A percentile compares a stretch with the other conserved stretches of the same genome.
Evolutionary conservation across 352 stramenopile species (phyloP).

Genomic region (Globisporangium cederbergense): DNA sequence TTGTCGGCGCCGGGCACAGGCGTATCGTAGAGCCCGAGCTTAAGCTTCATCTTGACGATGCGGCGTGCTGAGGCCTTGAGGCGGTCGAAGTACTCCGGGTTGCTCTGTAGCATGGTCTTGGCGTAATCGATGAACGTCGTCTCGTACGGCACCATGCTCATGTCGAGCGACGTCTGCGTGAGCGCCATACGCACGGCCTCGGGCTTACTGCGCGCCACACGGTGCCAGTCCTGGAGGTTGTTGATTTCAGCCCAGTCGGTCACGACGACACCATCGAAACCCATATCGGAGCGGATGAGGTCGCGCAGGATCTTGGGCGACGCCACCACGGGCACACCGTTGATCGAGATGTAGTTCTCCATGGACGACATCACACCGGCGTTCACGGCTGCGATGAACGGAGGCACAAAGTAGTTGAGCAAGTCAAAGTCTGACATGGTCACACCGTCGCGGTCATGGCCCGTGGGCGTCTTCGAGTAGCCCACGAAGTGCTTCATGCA

Average conservation of each 20-base stretch:
- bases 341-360: conserved; percentile 93
- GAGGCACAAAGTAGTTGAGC: conserved; percentile 82
- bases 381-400: conserved; percentile 78
- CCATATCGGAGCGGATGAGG: conserved; percentile 79
- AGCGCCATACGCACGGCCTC: conserved; percentile 72
- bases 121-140: conserved; percentile 48
- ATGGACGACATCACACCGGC: conserved; percentile 88
- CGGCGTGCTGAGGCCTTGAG: conserved; percentile 57
- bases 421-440: conserved; percentile 73
- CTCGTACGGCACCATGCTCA: conserved; percentile 87
- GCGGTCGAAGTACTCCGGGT: conserved; percentile 34
- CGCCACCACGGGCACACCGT: conserved; percentile 87
- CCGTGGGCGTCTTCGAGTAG: conserved; percentile 80
- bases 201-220: conserved; percentile 39
- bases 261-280: conserved; percentile 88
- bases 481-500: conserved; percentile 91
- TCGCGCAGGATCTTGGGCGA: conserved; percentile 77
- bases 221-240: conserved; percentile 76
- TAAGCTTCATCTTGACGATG: conserved; percentile 73
- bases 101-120: conserved; percentile 31
- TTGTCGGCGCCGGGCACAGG: conserved; percentile 47
- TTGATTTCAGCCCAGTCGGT: conserved; percentile 93
- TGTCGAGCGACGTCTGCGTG: conserved; percentile 82
- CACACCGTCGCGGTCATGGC: conserved; percentile 80
- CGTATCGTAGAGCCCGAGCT: conserved; percentile 68